phyloP scores from a whole-genome alignment of 2,329 filamentous ascomycete species.

The Dryadomyces quercus-mongolicae region DNA sequence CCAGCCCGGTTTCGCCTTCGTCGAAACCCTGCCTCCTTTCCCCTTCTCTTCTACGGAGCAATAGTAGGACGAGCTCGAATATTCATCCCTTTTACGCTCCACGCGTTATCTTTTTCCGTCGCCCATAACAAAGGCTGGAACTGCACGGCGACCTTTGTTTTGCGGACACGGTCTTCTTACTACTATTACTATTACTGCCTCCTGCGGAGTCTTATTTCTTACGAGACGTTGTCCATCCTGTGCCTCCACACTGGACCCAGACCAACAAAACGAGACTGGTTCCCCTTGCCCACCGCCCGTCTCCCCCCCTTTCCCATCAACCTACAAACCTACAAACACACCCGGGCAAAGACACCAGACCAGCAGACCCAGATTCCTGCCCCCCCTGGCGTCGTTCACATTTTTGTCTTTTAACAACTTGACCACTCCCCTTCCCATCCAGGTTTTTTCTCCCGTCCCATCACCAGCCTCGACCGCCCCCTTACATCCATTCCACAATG shows the following conservation, averaged over 20 bases:
- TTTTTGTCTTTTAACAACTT: neutral
- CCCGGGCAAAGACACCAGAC: neutral
- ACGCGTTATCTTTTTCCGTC: no score
- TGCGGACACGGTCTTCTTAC: no score
- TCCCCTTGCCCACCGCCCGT: neutral
- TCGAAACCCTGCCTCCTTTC: neutral
- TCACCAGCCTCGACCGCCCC: neutral
- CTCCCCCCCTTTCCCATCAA: neutral
- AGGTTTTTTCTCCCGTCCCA: neutral
- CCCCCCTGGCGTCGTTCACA: neutral
- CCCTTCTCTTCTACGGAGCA: no score
- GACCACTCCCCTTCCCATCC: neutral
- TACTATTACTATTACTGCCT: no score
- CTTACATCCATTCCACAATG: constrained; percentile 6
- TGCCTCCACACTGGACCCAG: neutral
- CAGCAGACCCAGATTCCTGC: neutral
- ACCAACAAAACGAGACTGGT: constrained; percentile 1
- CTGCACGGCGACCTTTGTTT: no score
- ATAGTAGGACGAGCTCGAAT: no score
- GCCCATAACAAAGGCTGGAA: no score
- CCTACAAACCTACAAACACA: neutral
- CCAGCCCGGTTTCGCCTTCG: no score
- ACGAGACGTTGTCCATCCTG: no score
- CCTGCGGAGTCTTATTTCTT: no score
- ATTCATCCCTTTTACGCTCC: no score